phyloP scores from a whole-genome alignment of 1,284 basidiomycete genomes.

The Phlebopus sp. region DNA sequence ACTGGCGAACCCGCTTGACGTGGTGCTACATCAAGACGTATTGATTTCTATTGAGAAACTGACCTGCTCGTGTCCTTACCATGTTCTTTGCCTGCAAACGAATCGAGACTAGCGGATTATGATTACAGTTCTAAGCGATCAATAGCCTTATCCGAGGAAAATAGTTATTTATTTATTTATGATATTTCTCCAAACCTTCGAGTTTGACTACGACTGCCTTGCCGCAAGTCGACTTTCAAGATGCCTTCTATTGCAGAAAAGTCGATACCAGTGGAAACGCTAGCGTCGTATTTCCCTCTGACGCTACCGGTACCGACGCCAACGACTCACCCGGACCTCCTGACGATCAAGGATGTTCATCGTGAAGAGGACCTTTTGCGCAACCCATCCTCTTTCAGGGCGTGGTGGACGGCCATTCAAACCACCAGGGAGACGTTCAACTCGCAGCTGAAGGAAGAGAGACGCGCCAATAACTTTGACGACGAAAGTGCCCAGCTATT shows the following conservation, averaged over 20 bases:
- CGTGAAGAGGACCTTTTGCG: constrained; percentile 95
- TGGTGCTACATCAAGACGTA: constrained; percentile 56
- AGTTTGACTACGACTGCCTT: too few species aligned
- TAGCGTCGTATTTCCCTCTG: constrained; percentile 71
- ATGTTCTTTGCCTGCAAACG: constrained; percentile 10
- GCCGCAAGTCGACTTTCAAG: constrained; percentile 18
- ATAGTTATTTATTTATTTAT: too few species aligned
- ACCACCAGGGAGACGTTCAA: constrained; percentile 68
- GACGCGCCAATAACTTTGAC: constrained; percentile 40
- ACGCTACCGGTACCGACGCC: constrained; percentile 85
- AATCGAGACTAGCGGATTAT: not conserved
- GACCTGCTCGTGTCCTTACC: constrained; percentile 19
- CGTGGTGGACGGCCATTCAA: constrained; percentile 89
- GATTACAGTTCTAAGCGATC: not conserved
- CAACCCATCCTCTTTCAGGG: constrained; percentile 87
- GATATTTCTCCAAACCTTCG: too few species aligned
- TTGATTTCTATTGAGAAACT: constrained; percentile 4
- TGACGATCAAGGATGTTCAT: constrained; percentile 75
- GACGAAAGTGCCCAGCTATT: constrained; percentile 54
- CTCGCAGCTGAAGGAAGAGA: constrained; percentile 56
- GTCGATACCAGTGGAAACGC: constrained; percentile 45
- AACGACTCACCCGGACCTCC: constrained; percentile 70
- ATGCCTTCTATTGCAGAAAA: constrained; percentile 56
- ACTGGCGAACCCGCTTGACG: constrained; percentile 68
- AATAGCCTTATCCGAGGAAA: too few species aligned